phyloP scores from a whole-genome alignment of 2,329 filamentous ascomycete genomes.

The Eutypa lata region DNA sequence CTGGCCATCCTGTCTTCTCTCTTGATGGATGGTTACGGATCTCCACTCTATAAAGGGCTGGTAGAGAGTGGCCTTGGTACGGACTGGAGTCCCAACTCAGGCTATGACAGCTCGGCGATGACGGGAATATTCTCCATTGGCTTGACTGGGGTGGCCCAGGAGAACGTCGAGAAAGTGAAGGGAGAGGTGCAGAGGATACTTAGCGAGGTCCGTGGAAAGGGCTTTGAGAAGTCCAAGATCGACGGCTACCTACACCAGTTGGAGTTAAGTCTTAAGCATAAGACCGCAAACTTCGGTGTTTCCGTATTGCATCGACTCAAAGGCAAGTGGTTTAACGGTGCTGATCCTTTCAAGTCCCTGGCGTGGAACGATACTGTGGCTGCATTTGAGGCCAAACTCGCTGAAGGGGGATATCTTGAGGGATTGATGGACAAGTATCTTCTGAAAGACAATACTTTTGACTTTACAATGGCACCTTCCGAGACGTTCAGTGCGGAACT shows the following conservation, averaged over 20 bases:
- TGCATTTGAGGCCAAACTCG: conserved; percentile 75
- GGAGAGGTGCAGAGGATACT: conserved; percentile 71
- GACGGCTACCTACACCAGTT: conserved; percentile 92
- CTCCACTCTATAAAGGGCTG: conserved; percentile 82
- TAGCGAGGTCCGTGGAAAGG: conserved; percentile 64
- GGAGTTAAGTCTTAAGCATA: conserved; percentile 91
- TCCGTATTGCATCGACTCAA: conserved; percentile 84
- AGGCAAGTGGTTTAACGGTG: conserved; percentile 91
- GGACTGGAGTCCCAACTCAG: conserved; percentile 92
- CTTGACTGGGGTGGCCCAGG: conserved; percentile 81
- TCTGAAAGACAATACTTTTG: conserved; percentile 79
- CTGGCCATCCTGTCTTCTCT: conserved; percentile 78
- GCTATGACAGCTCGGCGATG: conserved; percentile 77
- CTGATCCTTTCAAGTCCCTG: conserved; percentile 86
- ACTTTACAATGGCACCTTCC: conserved; percentile 92
- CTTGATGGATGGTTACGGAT: conserved; percentile 91
- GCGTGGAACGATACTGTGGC: conserved; percentile 88
- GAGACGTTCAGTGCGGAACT: conserved; percentile 71
- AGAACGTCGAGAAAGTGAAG: conserved; percentile 75
- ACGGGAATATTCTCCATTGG: conserved; percentile 86
- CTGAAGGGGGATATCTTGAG: conserved; percentile 78
- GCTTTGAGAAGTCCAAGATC: conserved; percentile 87
- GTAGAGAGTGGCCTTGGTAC: conserved; percentile 88
- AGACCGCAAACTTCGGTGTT: conserved; percentile 93
- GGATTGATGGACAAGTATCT: conserved; percentile 84